phyloP scores from a whole-genome alignment of 2,329 filamentous ascomycete genomes.

The Acephala macrosclerotiorum region DNA sequence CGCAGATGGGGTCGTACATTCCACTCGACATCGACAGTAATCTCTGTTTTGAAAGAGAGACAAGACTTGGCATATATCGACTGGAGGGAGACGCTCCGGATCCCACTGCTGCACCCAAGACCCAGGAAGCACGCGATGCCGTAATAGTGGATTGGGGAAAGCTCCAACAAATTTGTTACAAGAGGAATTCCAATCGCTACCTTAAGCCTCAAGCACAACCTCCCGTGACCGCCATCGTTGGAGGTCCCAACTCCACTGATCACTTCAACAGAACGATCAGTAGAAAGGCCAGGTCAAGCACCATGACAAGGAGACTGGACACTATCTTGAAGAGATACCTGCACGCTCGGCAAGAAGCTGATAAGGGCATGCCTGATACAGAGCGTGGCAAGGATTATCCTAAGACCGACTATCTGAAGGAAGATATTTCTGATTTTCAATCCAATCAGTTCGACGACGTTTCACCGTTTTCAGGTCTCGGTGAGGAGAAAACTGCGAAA shows the following conservation, averaged over 20 bases:
- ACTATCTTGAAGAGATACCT: conserved; percentile 8
- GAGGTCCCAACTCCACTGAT: not conserved
- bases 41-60: conserved; percentile 72
- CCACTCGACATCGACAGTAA: conserved; percentile 66
- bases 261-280: conserved; percentile 13
- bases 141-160: conserved; percentile 73
- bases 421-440: not conserved
- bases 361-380: not conserved
- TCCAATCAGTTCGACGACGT: not conserved
- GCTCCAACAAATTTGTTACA: conserved; percentile 71
- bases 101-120: not conserved
- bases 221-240: conserved; percentile 8
- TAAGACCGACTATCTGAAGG: not conserved
- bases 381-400: not conserved
- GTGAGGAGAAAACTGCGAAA: not conserved
- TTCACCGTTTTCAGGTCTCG: not conserved
- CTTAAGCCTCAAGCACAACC: conserved; percentile 16
- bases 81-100: conserved; percentile 48
- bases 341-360: not conserved
- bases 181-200: conserved; percentile 72
- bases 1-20: conserved; percentile 69
- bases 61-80: conserved; percentile 73
- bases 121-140: conserved; percentile 57
- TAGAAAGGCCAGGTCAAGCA: not conserved
- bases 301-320: conserved; percentile 16